Conservation (phyloP, 441 rosid genomes). For the Erodium texanum region DNA sequence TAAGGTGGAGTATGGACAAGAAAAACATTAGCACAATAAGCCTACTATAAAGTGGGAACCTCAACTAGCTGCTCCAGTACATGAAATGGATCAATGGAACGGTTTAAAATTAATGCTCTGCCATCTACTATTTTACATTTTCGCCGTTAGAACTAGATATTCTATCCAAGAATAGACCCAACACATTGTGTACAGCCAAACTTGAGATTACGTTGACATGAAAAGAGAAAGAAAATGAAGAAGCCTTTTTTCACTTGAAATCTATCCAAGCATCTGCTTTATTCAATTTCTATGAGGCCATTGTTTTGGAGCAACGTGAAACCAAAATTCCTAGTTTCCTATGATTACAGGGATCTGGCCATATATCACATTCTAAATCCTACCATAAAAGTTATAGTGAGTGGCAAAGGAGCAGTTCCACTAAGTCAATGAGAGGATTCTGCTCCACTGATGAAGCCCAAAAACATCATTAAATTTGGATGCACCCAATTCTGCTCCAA, state of each 20-base stretch:
- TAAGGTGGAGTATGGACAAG: not conserved
- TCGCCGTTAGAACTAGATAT: not conserved
- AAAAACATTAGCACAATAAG: not conserved
- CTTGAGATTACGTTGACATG: no score
- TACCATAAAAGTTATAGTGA: not conserved
- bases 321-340: not conserved
- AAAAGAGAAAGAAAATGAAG: no score
- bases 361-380: not conserved
- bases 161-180: not conserved
- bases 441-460: not conserved
- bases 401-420: not conserved
- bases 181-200: not conserved
- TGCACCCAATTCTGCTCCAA: not conserved
- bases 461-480: not conserved
- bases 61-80: not conserved
- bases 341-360: not conserved
- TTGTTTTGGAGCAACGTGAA: not conserved
- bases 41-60: not conserved
- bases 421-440: not conserved
- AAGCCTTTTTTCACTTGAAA: not conserved
- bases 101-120: not conserved
- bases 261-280: not conserved
- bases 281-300: not conserved
- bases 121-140: not conserved
- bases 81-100: not conserved